Conservation (phyloP, 352 stramenopile species). For the Globisporangium yorkense region DNA sequence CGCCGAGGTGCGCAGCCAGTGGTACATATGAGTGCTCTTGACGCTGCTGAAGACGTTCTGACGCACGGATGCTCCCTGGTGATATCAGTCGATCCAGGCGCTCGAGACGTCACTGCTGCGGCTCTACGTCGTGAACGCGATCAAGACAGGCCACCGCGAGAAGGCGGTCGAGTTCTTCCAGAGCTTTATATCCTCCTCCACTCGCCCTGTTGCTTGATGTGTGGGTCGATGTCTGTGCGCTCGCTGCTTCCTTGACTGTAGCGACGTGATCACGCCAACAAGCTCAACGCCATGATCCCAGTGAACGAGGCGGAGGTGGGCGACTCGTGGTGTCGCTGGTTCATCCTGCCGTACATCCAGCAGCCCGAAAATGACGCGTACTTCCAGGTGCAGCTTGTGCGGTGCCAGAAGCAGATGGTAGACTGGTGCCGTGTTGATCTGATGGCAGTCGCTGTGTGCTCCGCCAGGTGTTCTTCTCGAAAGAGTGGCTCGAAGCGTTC, state of each 20-base stretch:
- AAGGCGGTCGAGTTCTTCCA: constrained; percentile 77
- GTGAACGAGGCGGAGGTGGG: constrained; percentile 10
- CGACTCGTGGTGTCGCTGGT: constrained; percentile 76
- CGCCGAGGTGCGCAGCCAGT: constrained; percentile 25
- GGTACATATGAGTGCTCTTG: background rate
- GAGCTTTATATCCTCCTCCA: constrained; percentile 36
- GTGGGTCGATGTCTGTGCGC: background rate
- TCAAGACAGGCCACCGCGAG: constrained; percentile 62
- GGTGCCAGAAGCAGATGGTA: background rate
- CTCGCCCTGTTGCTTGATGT: background rate
- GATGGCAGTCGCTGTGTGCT: background rate
- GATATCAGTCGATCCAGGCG: constrained; percentile 48
- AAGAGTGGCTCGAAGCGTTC: constrained; percentile 66
- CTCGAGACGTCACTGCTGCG: constrained; percentile 62
- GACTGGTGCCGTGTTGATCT: background rate
- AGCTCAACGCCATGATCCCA: constrained; percentile 42
- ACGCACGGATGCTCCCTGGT: background rate
- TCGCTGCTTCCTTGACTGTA: constrained; percentile 14
- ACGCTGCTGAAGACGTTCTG: background rate
- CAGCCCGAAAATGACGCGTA: constrained; percentile 65
- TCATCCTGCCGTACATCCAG: constrained; percentile 76
- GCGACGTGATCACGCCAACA: constrained; percentile 36
- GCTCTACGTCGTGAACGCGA: constrained; percentile 71
- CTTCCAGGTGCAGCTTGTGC: constrained; percentile 31
- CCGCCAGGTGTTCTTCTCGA: constrained; percentile 56